phyloP scores from a whole-genome alignment of 1,139 yeast species.

The Blastobotrys capitulatus region DNA sequence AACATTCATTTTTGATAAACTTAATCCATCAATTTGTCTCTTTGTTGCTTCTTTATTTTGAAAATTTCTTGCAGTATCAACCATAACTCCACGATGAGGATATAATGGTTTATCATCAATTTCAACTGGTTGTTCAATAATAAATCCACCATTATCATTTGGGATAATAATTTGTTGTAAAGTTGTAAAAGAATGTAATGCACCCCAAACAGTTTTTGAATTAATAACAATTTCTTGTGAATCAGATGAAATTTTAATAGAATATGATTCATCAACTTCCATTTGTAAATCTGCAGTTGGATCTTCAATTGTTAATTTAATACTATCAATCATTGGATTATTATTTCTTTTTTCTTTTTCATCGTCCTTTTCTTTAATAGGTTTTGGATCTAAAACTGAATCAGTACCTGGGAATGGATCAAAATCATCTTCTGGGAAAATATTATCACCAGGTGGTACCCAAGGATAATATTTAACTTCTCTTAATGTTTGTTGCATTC shows the following conservation, averaged over 20 bases:
- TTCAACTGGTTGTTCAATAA: slow-evolving; percentile 35
- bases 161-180: slow-evolving; percentile 38
- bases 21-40: slow-evolving; percentile 42
- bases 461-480: slow-evolving; percentile 23
- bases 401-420: slow-evolving; percentile 21
- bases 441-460: slow-evolving; percentile 18
- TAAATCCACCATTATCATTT: slow-evolving; percentile 24
- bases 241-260: slow-evolving; percentile 21
- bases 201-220: slow-evolving; percentile 42
- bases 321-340: slow-evolving; percentile 10
- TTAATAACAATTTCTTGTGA: slow-evolving; percentile 27
- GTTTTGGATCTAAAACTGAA: neutral
- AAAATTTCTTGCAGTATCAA: slow-evolving; percentile 44
- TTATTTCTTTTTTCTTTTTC: slow-evolving; percentile 12
- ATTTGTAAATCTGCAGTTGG: slow-evolving; percentile 35
- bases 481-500: slow-evolving; percentile 18
- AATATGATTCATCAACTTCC: slow-evolving; percentile 42
- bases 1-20: slow-evolving; percentile 40
- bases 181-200: slow-evolving; percentile 41
- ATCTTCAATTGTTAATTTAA: slow-evolving; percentile 27
- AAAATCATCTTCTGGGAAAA: slow-evolving; percentile 16
- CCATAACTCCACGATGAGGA: slow-evolving; percentile 43
- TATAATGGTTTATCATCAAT: slow-evolving; percentile 40
- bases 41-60: slow-evolving; percentile 32
- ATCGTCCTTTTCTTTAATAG: too few relatives aligned